Conservation (phyloP, 352 stramenopile genomes). For the Phytophthora pseudosyringae region DNA sequence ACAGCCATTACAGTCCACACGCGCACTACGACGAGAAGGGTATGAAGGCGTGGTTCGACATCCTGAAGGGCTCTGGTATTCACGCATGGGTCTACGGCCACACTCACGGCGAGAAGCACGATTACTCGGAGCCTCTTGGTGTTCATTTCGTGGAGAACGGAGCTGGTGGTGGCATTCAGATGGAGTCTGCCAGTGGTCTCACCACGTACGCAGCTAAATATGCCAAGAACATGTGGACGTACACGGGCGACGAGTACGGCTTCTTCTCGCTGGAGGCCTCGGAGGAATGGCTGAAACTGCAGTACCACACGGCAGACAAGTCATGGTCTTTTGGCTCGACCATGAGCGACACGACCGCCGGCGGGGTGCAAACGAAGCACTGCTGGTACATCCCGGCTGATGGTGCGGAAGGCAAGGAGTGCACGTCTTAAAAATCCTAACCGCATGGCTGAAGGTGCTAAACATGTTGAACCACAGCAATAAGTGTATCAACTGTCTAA, state of each 20-base stretch:
- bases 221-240: conserved; percentile 64
- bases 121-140: conserved; percentile 37
- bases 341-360: conserved; percentile 40
- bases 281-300: conserved; percentile 63
- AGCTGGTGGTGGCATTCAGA: conserved; percentile 72
- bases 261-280: conserved; percentile 61
- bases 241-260: conserved; percentile 63
- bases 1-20: conserved; percentile 60
- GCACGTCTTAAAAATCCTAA: too few relatives aligned
- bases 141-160: conserved; percentile 81
- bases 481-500: too few relatives aligned
- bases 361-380: conserved; percentile 61
- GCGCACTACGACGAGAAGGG: conserved; percentile 41
- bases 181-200: conserved; percentile 66
- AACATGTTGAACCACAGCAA: too few relatives aligned
- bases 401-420: conserved; percentile 39
- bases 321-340: conserved; percentile 55
- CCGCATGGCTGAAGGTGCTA: too few relatives aligned
- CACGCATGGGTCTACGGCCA: conserved; percentile 46
- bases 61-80: conserved; percentile 39
- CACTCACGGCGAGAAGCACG: conserved; percentile 39
- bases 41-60: conserved; percentile 51
- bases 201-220: conserved; percentile 48
- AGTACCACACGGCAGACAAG: conserved; percentile 66
- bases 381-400: conserved; percentile 73